Conservation (phyloP, 495 filamentous ascomycete genomes). For the Parathielavia hyrcaniae region DNA sequence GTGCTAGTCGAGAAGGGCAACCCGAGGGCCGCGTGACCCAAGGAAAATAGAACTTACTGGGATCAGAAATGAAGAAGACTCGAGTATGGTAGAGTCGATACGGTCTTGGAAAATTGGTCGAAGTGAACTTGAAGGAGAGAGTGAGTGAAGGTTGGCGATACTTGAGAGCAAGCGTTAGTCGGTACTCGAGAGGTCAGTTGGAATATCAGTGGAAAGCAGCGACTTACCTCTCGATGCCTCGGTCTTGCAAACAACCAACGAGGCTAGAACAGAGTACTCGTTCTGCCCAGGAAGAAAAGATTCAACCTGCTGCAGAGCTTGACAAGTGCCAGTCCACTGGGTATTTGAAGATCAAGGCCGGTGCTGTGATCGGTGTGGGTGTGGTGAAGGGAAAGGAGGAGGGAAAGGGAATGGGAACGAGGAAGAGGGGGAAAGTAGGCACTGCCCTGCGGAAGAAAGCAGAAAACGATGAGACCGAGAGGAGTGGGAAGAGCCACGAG, state of each 20-base stretch:
- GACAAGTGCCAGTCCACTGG: background rate
- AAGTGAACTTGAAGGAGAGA: background rate
- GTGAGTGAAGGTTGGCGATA: background rate
- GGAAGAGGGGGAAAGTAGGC: background rate
- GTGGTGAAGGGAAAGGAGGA: background rate
- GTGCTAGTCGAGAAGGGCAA: background rate
- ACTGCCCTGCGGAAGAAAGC: too few relatives aligned
- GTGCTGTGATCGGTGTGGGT: background rate
- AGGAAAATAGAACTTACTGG: background rate
- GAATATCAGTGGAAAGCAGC: background rate
- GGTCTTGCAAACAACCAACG: background rate
- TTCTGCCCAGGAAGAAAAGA: background rate
- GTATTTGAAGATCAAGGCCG: background rate
- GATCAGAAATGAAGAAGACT: background rate
- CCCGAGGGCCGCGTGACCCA: background rate
- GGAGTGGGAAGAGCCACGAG: too few relatives aligned
- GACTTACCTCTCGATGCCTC: background rate
- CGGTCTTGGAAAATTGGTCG: background rate
- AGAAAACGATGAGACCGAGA: too few relatives aligned
- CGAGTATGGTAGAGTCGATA: background rate
- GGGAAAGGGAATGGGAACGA: background rate
- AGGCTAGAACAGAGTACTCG: background rate
- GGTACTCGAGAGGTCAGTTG: background rate
- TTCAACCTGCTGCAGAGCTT: background rate
- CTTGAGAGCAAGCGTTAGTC: background rate